A percentile compares a stretch with the other conserved stretches of the same genome.
Evolutionary conservation across 495 filamentous ascomycete genomes (phyloP).

Genomic region (Tirmania nivea): DNA sequence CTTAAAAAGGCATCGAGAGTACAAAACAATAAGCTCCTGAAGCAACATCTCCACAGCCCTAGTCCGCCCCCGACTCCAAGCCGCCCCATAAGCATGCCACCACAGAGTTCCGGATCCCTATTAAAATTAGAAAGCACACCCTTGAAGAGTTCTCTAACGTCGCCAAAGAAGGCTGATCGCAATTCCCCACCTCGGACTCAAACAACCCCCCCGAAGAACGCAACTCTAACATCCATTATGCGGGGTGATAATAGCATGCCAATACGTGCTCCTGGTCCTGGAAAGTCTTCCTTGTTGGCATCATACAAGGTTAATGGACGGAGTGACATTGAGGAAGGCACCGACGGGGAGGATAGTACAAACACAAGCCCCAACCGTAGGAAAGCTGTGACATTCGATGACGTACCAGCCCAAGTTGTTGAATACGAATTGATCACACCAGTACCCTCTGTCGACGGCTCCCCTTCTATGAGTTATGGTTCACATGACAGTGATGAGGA

Average conservation of each 20-base stretch:
- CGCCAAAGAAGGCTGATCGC: constrained; percentile 3
- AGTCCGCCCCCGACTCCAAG: constrained; percentile 43
- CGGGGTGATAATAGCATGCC: constrained; percentile 33
- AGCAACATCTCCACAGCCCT: constrained; percentile 58
- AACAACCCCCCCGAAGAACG: constrained; percentile 22
- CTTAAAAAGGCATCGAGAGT: constrained; percentile 83
- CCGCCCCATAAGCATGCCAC: constrained; percentile 38
- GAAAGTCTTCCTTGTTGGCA: constrained; percentile 63
- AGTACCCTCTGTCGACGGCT: constrained; percentile 72
- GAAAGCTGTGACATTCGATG: constrained; percentile 94
- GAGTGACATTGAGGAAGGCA: constrained; percentile 46
- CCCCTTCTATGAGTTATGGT: constrained; percentile 78
- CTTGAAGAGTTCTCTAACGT: constrained; percentile 3
- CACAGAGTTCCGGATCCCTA: neutral
- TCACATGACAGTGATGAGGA: constrained; percentile 46
- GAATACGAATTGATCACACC: constrained; percentile 97
- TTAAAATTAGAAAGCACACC: neutral
- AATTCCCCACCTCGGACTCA: constrained; percentile 23
- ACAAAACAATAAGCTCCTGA: constrained; percentile 82
- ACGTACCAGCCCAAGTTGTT: constrained; percentile 77
- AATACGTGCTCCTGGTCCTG: constrained; percentile 47
- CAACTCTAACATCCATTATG: constrained; percentile 24
- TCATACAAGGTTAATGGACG: constrained; percentile 42
- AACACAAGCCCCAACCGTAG: constrained; percentile 49
- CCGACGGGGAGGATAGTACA: constrained; percentile 48